Conservation (phyloP, 805 yeast species). For the Maudiozyma bulderi region DNA sequence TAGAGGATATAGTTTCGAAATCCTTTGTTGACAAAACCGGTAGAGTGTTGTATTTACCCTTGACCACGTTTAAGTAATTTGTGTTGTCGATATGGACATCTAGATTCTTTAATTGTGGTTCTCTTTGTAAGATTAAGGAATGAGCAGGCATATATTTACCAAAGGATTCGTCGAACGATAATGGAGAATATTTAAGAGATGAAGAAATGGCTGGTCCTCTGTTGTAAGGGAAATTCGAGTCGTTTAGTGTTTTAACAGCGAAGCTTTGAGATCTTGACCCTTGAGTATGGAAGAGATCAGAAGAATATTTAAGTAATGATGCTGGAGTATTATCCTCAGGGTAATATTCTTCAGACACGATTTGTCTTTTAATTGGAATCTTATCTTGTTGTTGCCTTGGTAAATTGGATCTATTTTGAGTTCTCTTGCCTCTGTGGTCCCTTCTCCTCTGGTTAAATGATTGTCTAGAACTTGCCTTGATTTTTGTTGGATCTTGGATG, state of each 20-base stretch:
- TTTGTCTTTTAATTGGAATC: not conserved
- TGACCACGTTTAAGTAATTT: slow-evolving; percentile 10
- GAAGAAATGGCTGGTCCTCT: slow-evolving; percentile 14
- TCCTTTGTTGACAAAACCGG: slow-evolving; percentile 5
- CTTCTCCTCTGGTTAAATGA: not conserved
- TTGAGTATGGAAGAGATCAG: slow-evolving; percentile 13
- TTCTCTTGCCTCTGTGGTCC: not conserved
- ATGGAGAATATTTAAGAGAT: slow-evolving; percentile 25
- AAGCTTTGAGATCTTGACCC: slow-evolving; percentile 14
- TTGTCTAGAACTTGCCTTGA: not conserved
- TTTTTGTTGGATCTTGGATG: not conserved
- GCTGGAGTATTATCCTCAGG: slow-evolving; percentile 21
- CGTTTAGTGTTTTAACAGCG: slow-evolving; percentile 14
- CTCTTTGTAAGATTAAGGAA: slow-evolving; percentile 18
- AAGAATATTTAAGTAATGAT: slow-evolving; percentile 18
- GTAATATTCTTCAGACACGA: slow-evolving; percentile 7
- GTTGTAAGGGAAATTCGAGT: slow-evolving; percentile 19
- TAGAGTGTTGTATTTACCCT: slow-evolving; percentile 17
- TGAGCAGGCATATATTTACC: slow-evolving; percentile 65
- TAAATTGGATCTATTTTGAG: not conserved
- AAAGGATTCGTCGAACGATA: slow-evolving; percentile 40
- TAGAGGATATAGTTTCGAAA: slow-evolving; percentile 13
- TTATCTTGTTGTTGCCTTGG: not conserved
- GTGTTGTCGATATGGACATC: slow-evolving; percentile 7
- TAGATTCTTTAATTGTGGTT: slow-evolving; percentile 19